phyloP scores from a whole-genome alignment of 306 rosid species.

The Lagenaria siceraria region DNA sequence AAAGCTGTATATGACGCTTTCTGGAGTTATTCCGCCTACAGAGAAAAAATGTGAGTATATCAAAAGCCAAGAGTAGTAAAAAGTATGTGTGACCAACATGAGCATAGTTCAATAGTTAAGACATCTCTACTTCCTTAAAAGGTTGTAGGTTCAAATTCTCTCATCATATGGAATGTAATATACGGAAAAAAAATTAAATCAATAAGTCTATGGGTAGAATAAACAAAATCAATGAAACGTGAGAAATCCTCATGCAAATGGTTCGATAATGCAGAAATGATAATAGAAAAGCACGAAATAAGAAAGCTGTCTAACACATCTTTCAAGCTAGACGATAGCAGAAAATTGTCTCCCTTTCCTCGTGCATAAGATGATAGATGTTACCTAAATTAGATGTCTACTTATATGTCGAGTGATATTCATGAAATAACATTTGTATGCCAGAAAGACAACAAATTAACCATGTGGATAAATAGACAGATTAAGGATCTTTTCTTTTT shows the following conservation, averaged over 20 bases:
- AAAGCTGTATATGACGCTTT: conserved; percentile 86
- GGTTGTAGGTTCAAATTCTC: not conserved
- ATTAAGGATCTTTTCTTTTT: not conserved
- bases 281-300: not conserved
- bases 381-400: not conserved
- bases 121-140: not conserved
- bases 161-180: not conserved
- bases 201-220: not conserved
- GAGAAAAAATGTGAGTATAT: not conserved
- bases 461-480: not conserved
- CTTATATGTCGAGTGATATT: not conserved
- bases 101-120: not conserved
- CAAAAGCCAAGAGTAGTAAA: not conserved
- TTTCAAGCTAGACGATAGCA: not conserved
- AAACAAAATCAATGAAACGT: not conserved
- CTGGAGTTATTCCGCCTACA: conserved; percentile 84
- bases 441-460: not conserved
- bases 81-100: not conserved
- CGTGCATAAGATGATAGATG: not conserved
- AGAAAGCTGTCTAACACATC: not conserved
- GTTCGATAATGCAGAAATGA: not conserved
- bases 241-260: not conserved
- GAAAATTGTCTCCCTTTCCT: not conserved
- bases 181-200: not conserved
- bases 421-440: not conserved